Percentiles rank a stretch among this genome's conserved stretches.
Evolutionary conservation across 2,329 filamentous ascomycete species (phyloP).

Genomic region (Geosmithia morbida): DNA sequence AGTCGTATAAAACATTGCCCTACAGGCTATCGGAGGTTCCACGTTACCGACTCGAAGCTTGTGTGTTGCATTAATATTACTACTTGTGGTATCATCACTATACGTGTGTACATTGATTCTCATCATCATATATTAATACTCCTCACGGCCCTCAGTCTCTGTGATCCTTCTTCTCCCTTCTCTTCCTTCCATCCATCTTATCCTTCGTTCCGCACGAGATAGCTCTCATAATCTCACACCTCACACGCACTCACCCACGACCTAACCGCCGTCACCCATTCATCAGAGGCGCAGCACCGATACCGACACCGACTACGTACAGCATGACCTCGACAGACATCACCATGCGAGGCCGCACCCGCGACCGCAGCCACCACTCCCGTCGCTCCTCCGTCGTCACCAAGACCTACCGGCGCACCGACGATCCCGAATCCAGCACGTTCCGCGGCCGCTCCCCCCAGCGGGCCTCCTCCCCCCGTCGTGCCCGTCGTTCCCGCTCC

Average conservation of each 20-base stretch:
- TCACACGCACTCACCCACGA: neutral
- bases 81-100: too few relatives aligned
- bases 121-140: neutral
- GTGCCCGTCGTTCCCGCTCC: neutral
- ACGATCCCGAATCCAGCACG: conserved; percentile 17
- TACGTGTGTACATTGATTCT: too few relatives aligned
- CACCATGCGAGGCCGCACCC: conserved; percentile 20
- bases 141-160: too few relatives aligned
- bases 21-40: too few relatives aligned
- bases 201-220: neutral
- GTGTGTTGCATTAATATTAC: too few relatives aligned
- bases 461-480: conserved; percentile 20
- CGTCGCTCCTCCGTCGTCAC: neutral
- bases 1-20: neutral
- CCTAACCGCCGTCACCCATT: neutral
- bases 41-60: too few relatives aligned
- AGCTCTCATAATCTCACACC: neutral
- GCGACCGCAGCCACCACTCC: conserved; percentile 19
- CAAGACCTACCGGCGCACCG: neutral
- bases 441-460: conserved; percentile 25
- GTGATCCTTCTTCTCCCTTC: neutral
- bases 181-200: neutral
- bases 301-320: too few relatives aligned
- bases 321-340: conserved; percentile 10
- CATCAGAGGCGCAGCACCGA: too few relatives aligned